Percentiles rank a stretch among this genome's conserved stretches.
phyloP scores from a whole-genome alignment of 768 basidiomycete genomes.

The Lyophyllum shimeji region DNA sequence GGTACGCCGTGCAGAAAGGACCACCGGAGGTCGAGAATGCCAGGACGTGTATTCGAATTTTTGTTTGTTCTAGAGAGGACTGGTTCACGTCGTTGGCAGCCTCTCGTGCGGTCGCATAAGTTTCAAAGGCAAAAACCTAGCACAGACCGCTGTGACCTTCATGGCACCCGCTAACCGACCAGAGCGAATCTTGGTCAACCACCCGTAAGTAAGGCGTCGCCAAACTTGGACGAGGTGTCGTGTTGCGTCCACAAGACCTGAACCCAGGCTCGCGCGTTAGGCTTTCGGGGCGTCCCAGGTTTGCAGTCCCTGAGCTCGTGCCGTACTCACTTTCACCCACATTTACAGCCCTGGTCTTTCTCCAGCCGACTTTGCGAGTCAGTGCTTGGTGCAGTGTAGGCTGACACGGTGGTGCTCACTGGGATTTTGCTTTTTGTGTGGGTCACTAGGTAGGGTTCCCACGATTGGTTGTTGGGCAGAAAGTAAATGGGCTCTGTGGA shows the following conservation, averaged over 20 bases:
- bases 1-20: no score
- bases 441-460: background rate
- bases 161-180: constrained; percentile 1
- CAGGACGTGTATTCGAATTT: no score
- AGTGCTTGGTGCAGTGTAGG: background rate
- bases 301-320: background rate
- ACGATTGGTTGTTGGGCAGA: background rate
- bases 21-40: no score
- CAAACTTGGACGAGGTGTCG: background rate
- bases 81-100: no score
- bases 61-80: no score
- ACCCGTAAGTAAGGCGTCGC: background rate
- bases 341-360: background rate
- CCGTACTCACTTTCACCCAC: background rate
- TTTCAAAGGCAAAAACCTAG: background rate
- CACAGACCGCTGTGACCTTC: background rate
- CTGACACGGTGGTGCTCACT: background rate
- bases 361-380: background rate
- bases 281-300: background rate
- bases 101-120: no score
- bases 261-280: background rate
- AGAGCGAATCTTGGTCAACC: constrained; percentile 1
- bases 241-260: background rate
- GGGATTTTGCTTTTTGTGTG: background rate
- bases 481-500: no score